Evolutionary conservation across 169 alveolate species (phyloP).

Genomic region (Nephromyces sp.): DNA sequence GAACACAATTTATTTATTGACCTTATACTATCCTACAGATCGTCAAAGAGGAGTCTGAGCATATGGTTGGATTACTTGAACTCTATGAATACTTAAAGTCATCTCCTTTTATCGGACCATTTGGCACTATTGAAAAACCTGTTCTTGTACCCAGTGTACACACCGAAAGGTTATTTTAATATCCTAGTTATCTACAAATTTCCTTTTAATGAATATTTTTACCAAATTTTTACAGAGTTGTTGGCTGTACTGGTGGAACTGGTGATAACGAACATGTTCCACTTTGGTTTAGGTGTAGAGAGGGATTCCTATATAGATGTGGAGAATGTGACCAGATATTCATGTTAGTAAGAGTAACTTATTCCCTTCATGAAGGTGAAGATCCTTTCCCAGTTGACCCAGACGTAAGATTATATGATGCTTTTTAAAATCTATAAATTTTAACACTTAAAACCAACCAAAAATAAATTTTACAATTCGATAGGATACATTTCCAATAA

Average conservation of each 20-base stretch:
- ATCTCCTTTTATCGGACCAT: slow-evolving; percentile 77
- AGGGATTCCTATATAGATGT: slow-evolving; percentile 77
- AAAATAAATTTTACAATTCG: no score
- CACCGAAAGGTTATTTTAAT: slow-evolving; percentile 48
- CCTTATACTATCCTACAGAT: neutral
- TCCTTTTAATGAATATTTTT: neutral
- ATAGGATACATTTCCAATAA: no score
- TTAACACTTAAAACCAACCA: no score
- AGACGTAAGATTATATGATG: slow-evolving; percentile 12
- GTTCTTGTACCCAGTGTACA: slow-evolving; percentile 70
- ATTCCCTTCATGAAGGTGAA: slow-evolving; percentile 65
- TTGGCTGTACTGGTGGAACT: slow-evolving; percentile 76
- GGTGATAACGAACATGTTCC: slow-evolving; percentile 80
- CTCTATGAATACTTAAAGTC: slow-evolving; percentile 71
- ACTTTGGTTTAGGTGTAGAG: slow-evolving; percentile 58
- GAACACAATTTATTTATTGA: no score
- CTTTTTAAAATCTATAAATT: no score
- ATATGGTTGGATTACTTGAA: slow-evolving; percentile 70
- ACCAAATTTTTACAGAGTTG: slow-evolving; percentile 40
- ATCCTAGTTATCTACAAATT: neutral
- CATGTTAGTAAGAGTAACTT: slow-evolving; percentile 73
- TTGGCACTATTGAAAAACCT: slow-evolving; percentile 77
- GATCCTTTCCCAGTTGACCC: slow-evolving; percentile 62
- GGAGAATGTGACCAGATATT: slow-evolving; percentile 83
- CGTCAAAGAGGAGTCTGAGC: slow-evolving; percentile 60